These are phyloP conservation scores for Pichia sp. DNA, from an alignment of 1,139 yeast species.

Conservation along the genomic window DNA sequence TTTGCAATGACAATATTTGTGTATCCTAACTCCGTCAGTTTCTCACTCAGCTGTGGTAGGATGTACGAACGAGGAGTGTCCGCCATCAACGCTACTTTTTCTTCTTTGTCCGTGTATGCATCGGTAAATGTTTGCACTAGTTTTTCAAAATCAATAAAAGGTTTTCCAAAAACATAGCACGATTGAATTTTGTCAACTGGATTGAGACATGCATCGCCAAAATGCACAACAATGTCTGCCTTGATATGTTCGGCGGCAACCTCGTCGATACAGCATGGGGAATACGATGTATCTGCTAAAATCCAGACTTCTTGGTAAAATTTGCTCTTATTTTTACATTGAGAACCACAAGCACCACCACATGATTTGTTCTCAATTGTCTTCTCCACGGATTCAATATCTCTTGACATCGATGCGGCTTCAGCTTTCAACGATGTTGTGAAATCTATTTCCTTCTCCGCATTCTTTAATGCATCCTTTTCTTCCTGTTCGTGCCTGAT, in stretches of 20 bases:
- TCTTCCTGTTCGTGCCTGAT: conserved; percentile 11
- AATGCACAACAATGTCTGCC: conserved; percentile 83
- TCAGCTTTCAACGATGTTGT: conserved; percentile 6
- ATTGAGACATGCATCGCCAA: conserved; percentile 91
- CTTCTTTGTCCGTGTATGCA: conserved; percentile 31
- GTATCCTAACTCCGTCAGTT: conserved; percentile 32
- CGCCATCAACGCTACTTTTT: conserved; percentile 54
- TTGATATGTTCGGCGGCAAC: conserved; percentile 92
- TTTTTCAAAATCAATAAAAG: conserved; percentile 36
- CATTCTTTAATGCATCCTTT: neutral
- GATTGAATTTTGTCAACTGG: conserved; percentile 68
- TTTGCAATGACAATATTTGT: conserved; percentile 44
- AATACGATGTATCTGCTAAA: conserved; percentile 91
- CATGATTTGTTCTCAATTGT: conserved; percentile 14
- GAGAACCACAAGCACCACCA: conserved; percentile 22
- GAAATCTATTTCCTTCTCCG: conserved; percentile 11
- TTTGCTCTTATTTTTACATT: conserved; percentile 18
- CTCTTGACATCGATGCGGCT: conserved; percentile 22
- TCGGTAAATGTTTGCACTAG: conserved; percentile 33
- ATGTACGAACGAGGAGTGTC: conserved; percentile 53
- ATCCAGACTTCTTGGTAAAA: conserved; percentile 46
- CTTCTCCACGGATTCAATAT: conserved; percentile 14
- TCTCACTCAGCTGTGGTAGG: conserved; percentile 31
- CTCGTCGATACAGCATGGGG: conserved; percentile 94
- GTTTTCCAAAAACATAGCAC: conserved; percentile 70